These are phyloP conservation scores for Paxillus ammoniavirescens DNA, from an alignment of 768 basidiomycete species.

Conservation along the genomic window DNA sequence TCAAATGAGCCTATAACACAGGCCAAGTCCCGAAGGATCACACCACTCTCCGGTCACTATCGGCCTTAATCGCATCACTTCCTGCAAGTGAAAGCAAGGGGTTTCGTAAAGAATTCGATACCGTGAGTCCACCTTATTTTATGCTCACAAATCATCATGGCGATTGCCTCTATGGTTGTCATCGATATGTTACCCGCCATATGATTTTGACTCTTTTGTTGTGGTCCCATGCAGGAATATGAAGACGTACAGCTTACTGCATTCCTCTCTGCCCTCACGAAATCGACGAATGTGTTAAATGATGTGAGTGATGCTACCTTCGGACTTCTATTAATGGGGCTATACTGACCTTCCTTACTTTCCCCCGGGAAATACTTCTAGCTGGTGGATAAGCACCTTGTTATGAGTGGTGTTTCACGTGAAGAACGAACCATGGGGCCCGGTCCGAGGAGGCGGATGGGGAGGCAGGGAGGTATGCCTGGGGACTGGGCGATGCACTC, in stretches of 20 bases:
- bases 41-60: constrained; percentile 76
- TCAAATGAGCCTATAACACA: constrained; percentile 23
- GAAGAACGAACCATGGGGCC: constrained; percentile 49
- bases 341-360: background rate
- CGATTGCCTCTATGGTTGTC: background rate
- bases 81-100: constrained; percentile 81
- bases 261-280: constrained; percentile 84
- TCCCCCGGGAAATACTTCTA: constrained; percentile 13
- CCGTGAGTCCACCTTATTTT: constrained; percentile 44
- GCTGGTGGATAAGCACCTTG: constrained; percentile 79
- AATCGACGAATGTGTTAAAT: constrained; percentile 83
- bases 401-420: constrained; percentile 54
- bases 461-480: constrained; percentile 44
- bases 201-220: constrained; percentile 1
- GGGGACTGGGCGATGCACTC: constrained; percentile 60
- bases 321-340: background rate
- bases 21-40: constrained; percentile 79
- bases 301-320: constrained; percentile 57
- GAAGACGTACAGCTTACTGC: constrained; percentile 93
- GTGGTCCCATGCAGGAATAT: constrained; percentile 66
- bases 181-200: background rate
- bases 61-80: constrained; percentile 83
- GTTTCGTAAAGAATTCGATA: constrained; percentile 88
- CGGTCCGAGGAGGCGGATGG: constrained; percentile 48
- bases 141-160: background rate